phyloP scores from a whole-genome alignment of 352 stramenopile species.

The Phytophthora vignae region DNA sequence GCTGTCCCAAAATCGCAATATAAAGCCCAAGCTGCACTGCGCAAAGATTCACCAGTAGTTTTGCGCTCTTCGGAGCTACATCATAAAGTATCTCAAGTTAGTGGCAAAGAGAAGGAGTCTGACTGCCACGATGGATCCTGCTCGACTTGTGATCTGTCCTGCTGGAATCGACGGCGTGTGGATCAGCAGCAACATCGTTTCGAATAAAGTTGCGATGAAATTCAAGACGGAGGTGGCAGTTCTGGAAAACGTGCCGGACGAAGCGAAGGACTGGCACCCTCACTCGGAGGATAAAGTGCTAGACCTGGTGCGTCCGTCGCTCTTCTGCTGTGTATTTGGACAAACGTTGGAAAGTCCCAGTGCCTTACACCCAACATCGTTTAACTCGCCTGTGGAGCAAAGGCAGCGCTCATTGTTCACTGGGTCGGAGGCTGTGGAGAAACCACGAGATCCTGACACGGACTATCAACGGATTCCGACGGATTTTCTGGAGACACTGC shows the following conservation, averaged over 20 bases:
- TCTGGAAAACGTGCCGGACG: conserved; percentile 49
- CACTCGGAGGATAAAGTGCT: conserved; percentile 57
- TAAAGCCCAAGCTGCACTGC: conserved; percentile 30
- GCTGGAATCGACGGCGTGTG: conserved; percentile 44
- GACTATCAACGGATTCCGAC: conserved; percentile 56
- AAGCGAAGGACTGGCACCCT: conserved; percentile 67
- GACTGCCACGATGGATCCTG: neutral
- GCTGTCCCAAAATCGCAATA: conserved; percentile 8
- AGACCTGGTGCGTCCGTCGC: conserved; percentile 66
- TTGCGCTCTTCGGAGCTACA: conserved; percentile 12
- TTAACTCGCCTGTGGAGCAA: conserved; percentile 23
- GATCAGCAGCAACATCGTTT: conserved; percentile 45
- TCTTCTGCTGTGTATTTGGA: conserved; percentile 64
- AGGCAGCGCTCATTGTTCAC: conserved; percentile 43
- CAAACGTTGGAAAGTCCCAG: conserved; percentile 26
- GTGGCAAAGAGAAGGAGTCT: conserved; percentile 20
- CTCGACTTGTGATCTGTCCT: conserved; percentile 31
- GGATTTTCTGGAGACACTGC: conserved; percentile 27
- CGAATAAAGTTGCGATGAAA: conserved; percentile 28
- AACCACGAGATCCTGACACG: conserved; percentile 3
- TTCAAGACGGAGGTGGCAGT: conserved; percentile 35
- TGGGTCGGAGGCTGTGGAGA: conserved; percentile 19
- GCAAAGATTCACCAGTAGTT: conserved; percentile 22
- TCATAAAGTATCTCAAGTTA: conserved; percentile 9
- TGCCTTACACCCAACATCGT: neutral